Percentiles rank a stretch among this genome's conserved stretches.
Conservation (phyloP, 768 basidiomycete genomes). For the Lactarius sanguifluus region DNA sequence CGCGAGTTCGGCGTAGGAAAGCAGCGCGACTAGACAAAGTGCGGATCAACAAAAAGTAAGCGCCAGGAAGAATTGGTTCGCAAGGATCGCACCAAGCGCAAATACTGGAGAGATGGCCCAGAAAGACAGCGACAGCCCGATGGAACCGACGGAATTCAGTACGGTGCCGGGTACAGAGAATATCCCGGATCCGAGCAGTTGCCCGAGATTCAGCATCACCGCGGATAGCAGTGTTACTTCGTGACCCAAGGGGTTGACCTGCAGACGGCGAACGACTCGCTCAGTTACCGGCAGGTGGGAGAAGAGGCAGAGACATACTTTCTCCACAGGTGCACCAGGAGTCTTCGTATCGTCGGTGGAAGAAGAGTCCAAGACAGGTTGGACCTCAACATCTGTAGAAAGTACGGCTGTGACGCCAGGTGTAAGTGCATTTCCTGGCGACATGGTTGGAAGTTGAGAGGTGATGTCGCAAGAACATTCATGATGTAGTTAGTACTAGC, state of each 20-base stretch:
- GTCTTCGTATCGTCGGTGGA: background rate
- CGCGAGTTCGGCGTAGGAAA: conserved; percentile 44
- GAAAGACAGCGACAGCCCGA: conserved; percentile 34
- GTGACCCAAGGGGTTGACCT: conserved; percentile 32
- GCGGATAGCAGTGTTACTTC: conserved; percentile 31
- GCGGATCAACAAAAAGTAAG: conserved; percentile 8
- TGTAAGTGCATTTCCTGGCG: background rate
- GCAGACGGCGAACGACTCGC: background rate
- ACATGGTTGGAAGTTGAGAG: conserved; percentile 8
- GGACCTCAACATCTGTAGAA: conserved; percentile 18
- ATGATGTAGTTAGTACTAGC: too few relatives aligned
- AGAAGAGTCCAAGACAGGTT: background rate
- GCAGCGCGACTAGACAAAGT: conserved; percentile 15
- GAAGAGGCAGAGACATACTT: conserved; percentile 4
- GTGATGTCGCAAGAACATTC: too few relatives aligned
- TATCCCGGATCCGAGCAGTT: conserved; percentile 34
- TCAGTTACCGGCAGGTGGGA: background rate
- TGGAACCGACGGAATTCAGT: conserved; percentile 32
- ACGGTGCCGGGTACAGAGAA: conserved; percentile 36
- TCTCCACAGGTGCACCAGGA: conserved; percentile 25
- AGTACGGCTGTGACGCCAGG: background rate
- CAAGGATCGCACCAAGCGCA: conserved; percentile 28
- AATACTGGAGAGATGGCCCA: conserved; percentile 35
- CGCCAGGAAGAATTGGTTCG: conserved; percentile 28
- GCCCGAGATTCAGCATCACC: conserved; percentile 31